A percentile compares a stretch with the other conserved stretches of the same genome.
Conservation (phyloP, 2,329 filamentous ascomycete species). For the Thyridium curvatum region DNA sequence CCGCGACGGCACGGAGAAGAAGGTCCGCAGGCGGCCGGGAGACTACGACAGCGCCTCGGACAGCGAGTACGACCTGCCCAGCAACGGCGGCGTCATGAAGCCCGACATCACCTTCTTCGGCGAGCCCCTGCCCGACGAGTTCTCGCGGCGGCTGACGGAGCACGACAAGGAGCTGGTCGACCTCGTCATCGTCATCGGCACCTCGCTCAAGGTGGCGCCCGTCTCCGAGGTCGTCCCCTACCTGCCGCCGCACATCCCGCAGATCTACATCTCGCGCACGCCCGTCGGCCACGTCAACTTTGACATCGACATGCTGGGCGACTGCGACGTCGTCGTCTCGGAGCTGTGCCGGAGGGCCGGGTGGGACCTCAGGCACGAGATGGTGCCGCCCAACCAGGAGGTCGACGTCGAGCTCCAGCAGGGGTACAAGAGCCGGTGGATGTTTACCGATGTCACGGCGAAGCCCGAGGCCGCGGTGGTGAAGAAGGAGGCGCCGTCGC, state of each 20-base stretch:
- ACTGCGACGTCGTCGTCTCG: slow-evolving; percentile 84
- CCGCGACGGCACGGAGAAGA: slow-evolving; percentile 27
- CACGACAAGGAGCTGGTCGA: slow-evolving; percentile 77
- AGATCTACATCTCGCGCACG: slow-evolving; percentile 84
- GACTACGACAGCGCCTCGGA: slow-evolving; percentile 36
- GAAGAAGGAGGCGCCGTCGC: slow-evolving; percentile 3
- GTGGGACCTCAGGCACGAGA: slow-evolving; percentile 77
- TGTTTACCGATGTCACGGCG: slow-evolving; percentile 24
- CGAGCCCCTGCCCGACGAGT: slow-evolving; percentile 78
- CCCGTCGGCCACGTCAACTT: slow-evolving; percentile 88
- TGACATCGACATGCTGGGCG: slow-evolving; percentile 91
- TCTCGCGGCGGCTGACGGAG: slow-evolving; percentile 73
- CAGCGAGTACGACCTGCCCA: slow-evolving; percentile 50
- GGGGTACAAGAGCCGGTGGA: slow-evolving; percentile 36
- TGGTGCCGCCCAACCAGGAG: slow-evolving; percentile 64
- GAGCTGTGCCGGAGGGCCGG: slow-evolving; percentile 78
- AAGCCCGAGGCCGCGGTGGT: not conserved
- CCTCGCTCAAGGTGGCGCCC: slow-evolving; percentile 89
- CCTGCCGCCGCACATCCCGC: slow-evolving; percentile 71
- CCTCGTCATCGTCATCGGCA: slow-evolving; percentile 92
- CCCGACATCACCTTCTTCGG: slow-evolving; percentile 98
- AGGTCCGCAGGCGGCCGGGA: slow-evolving; percentile 29
- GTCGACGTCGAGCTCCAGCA: slow-evolving; percentile 48
- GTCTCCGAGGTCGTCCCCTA: slow-evolving; percentile 87
- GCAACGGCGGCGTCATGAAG: slow-evolving; percentile 78